Conservation (phyloP, 2,329 filamentous ascomycete species). For the Arthrobotrys conoides region DNA sequence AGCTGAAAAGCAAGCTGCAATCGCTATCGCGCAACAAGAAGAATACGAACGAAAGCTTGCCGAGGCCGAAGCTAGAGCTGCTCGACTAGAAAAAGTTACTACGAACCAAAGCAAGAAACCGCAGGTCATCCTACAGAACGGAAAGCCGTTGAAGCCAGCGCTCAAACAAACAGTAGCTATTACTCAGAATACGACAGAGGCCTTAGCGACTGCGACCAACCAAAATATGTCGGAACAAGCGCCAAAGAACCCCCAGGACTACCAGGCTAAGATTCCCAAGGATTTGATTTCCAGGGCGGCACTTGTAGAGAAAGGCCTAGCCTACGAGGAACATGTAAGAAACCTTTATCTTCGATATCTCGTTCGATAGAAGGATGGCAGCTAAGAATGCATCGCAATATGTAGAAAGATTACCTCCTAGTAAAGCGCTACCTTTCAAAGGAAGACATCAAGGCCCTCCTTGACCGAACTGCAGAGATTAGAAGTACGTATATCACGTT, state of each 20-base stretch:
- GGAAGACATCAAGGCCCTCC: conserved; percentile 60
- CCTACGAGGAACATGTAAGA: conserved; percentile 60
- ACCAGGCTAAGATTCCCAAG: conserved; percentile 60
- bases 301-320: conserved; percentile 56
- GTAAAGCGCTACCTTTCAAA: conserved; percentile 60
- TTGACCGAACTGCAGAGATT: conserved; percentile 58
- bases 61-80: conserved; percentile 54
- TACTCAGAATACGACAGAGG: conserved; percentile 38
- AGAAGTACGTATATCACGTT: conserved; percentile 52
- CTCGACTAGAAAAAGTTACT: conserved; percentile 49
- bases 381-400: conserved; percentile 12
- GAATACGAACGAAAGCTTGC: conserved; percentile 56
- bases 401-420: conserved; percentile 58
- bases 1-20: conserved; percentile 60
- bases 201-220: conserved; percentile 50
- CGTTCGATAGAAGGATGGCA: background rate
- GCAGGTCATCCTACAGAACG: conserved; percentile 59
- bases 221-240: conserved; percentile 59
- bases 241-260: conserved; percentile 59
- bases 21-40: conserved; percentile 58
- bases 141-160: conserved; percentile 55
- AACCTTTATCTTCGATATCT: background rate
- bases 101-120: conserved; percentile 46
- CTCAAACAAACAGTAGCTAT: conserved; percentile 59
- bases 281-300: conserved; percentile 58